These are phyloP conservation scores for Theileria orientalis DNA, from an alignment of 169 alveolate genomes.

Conservation along the genomic window DNA sequence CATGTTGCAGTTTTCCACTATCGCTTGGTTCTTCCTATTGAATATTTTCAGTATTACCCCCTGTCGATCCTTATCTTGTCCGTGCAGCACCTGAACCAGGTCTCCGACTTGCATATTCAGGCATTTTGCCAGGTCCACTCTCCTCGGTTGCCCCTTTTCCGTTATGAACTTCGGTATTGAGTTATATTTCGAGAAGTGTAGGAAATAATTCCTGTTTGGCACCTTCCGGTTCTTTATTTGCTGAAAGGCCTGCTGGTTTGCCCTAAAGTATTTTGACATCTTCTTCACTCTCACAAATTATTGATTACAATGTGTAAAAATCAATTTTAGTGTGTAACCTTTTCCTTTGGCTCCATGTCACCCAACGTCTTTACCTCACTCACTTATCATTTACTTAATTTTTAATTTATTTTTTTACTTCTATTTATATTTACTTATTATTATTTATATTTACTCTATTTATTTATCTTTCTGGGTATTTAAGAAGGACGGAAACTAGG, in stretches of 20 bases:
- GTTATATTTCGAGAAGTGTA: constrained; percentile 77
- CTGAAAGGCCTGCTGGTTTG: constrained; percentile 73
- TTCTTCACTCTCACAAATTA: not conserved
- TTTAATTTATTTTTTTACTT: not conserved
- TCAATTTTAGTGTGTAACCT: not conserved
- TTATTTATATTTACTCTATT: not conserved
- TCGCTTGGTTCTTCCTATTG: constrained; percentile 77
- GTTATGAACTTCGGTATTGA: constrained; percentile 77
- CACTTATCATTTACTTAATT: not conserved
- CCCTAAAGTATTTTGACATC: constrained; percentile 80
- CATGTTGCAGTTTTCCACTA: constrained; percentile 87
- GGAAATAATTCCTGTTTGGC: constrained; percentile 69
- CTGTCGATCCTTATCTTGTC: constrained; percentile 80
- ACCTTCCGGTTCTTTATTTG: constrained; percentile 69
- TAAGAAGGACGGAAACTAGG: constrained; percentile 27
- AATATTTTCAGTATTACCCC: constrained; percentile 82
- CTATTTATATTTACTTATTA: not conserved
- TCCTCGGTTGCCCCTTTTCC: constrained; percentile 73
- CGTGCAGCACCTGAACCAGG: constrained; percentile 85
- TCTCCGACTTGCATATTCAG: constrained; percentile 81
- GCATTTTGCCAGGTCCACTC: constrained; percentile 75
- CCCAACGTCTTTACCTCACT: constrained; percentile 3
- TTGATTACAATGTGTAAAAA: not conserved
- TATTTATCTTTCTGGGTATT: constrained; percentile 10
- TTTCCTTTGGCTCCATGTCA: not conserved